These are phyloP conservation scores for Erodium chrysanthum DNA, from an alignment of 441 rosid genomes.

Conservation along the genomic window DNA sequence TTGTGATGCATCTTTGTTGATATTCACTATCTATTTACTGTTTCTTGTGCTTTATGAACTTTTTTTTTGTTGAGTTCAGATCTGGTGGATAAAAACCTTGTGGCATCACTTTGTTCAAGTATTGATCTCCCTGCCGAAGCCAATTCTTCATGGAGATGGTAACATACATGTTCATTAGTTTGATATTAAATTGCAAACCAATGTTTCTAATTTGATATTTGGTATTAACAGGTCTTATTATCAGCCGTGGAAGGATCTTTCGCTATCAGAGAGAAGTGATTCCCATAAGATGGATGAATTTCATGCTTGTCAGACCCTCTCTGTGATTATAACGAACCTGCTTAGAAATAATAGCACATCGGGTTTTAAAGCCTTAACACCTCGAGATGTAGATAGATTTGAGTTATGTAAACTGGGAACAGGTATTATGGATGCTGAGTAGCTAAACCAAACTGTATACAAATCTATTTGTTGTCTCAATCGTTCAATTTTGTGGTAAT, in stretches of 20 bases:
- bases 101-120: constrained; percentile 31
- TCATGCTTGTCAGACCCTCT: constrained; percentile 53
- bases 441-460: background rate
- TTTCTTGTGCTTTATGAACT: background rate
- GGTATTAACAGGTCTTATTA: constrained; percentile 49
- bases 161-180: constrained; percentile 13
- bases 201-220: background rate
- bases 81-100: constrained; percentile 17
- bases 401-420: constrained; percentile 53
- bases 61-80: constrained; percentile 28
- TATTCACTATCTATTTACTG: background rate
- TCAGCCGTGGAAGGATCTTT: constrained; percentile 52
- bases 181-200: background rate
- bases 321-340: constrained; percentile 31
- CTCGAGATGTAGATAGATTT: constrained; percentile 29
- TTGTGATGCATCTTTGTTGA: background rate
- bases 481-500: background rate
- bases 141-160: constrained; percentile 82
- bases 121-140: constrained; percentile 60
- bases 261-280: constrained; percentile 28
- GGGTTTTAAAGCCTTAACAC: constrained; percentile 26
- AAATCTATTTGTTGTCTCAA: background rate
- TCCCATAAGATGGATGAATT: constrained; percentile 43
- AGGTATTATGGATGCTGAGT: constrained; percentile 26
- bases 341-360: constrained; percentile 30